phyloP scores from a whole-genome alignment of 2,329 filamentous ascomycete genomes.

The Hyphodiscus sp. region DNA sequence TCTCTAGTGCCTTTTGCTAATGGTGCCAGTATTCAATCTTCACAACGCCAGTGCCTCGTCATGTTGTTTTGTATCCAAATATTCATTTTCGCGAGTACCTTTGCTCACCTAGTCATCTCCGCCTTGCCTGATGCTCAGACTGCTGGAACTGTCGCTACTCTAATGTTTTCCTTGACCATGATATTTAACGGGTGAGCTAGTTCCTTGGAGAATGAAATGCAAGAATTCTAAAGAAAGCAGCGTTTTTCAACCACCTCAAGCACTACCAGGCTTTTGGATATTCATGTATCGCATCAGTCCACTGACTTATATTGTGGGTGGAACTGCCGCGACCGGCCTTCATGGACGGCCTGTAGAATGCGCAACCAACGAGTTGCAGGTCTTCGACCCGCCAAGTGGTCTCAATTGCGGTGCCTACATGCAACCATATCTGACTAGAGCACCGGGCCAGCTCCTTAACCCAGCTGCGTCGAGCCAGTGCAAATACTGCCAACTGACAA shows the following conservation, averaged over 20 bases:
- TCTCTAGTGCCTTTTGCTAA: conserved; percentile 21
- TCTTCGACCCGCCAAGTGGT: neutral
- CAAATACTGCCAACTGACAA: neutral
- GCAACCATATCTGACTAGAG: neutral
- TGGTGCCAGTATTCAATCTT: conserved; percentile 49
- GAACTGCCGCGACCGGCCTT: neutral
- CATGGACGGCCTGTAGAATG: neutral
- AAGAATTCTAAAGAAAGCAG: neutral
- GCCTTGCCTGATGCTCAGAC: conserved; percentile 70
- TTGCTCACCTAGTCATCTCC: conserved; percentile 72
- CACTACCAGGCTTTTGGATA: neutral
- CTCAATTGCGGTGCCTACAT: neutral
- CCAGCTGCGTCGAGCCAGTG: neutral
- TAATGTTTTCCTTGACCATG: neutral
- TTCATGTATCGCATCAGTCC: neutral
- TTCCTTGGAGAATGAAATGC: neutral
- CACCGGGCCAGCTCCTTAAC: neutral
- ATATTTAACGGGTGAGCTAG: neutral
- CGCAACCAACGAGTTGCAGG: neutral
- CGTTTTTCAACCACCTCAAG: neutral
- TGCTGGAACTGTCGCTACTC: conserved; percentile 41
- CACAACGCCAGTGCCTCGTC: conserved; percentile 49
- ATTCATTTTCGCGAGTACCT: conserved; percentile 77
- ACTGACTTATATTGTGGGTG: neutral
- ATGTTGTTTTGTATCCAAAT: conserved; percentile 71